Conservation (phyloP, 192 early-diverging fungal genomes). For the Backusella circina region DNA sequence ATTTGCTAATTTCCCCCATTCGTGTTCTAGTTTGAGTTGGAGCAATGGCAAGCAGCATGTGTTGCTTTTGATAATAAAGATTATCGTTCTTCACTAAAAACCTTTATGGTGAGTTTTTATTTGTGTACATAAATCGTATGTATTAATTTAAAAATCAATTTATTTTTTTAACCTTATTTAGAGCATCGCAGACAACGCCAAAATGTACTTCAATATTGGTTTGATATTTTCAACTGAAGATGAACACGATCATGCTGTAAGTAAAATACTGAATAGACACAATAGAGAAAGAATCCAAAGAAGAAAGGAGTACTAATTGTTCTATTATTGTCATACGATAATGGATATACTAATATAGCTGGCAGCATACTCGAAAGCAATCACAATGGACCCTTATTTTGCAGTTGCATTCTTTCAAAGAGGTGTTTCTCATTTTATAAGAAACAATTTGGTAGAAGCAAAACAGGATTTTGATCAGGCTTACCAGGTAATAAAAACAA, state of each 20-base stretch:
- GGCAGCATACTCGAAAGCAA: constrained; percentile 65
- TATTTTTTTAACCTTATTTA: constrained; percentile 21
- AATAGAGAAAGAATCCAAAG: neutral
- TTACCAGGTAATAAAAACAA: constrained; percentile 50
- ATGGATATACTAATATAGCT: constrained; percentile 50
- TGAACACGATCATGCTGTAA: constrained; percentile 79
- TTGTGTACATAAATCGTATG: neutral
- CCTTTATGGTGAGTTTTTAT: constrained; percentile 59
- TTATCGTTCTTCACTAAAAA: constrained; percentile 60
- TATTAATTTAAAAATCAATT: constrained; percentile 23
- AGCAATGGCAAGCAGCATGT: constrained; percentile 79
- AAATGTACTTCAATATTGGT: constrained; percentile 96
- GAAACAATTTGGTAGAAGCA: constrained; percentile 65
- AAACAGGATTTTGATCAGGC: constrained; percentile 80
- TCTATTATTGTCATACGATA: neutral
- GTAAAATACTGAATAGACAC: constrained; percentile 29
- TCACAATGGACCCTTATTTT: constrained; percentile 81
- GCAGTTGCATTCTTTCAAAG: constrained; percentile 93
- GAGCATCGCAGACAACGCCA: constrained; percentile 85
- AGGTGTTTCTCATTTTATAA: constrained; percentile 78
- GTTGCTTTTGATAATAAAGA: constrained; percentile 72
- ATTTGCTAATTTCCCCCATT: neutral
- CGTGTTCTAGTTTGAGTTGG: constrained; percentile 63
- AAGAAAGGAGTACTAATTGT: neutral
- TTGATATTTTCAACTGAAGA: constrained; percentile 72